Evolutionary conservation across 148 eudicot species (phyloP), one percentile per base, ranked within the genome.

Genomic region (Agrostemma githago): DNA sequence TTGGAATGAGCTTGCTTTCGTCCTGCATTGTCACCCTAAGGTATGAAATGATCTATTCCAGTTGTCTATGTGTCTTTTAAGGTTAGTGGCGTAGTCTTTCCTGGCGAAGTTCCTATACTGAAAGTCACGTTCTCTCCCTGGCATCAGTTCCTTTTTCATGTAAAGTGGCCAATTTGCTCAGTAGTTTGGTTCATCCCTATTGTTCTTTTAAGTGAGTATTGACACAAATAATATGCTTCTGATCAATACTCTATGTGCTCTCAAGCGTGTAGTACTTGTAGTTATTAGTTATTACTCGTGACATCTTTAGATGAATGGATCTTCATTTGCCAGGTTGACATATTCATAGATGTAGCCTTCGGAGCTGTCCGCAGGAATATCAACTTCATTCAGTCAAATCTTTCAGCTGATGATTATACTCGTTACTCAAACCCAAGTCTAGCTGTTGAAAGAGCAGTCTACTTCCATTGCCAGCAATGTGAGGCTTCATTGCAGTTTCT

Each of bases 401-500:
- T 92, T 77, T 88, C 89, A 62, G 79, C 83, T 82, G 79, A 81
- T 71, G 73, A 62, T 73, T 77, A 73, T 70, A 83, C 82, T 54
- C 48, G 60, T 75, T 21, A 20, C 54, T 71, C 57, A 17, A 74
- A 82, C 41, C 73, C 88, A 71, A 72, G 72, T 82, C 69, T 58
- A 77, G 79, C 68, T 62, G 76, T 73, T 78, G 93, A 86, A 72
- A 86, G 74, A 79, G 66, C 76, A 37, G 78, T 92, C 63, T 76
- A 75, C 62, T 83, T 79, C 82, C 81, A 83, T 69, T 95, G 93
- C 86, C 91, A 83, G 82, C 97, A 90, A 74, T 92, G 97, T 76
- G 98, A 95, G 84, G 92, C 90, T 84, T 89, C 98, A 74, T 81
- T 92, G 76, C 93, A 92, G 85, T 88, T 92, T 85, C 92, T 95